Evolutionary conservation across 2,329 filamentous ascomycete species (phyloP), one percentile per base, ranked within the genome.

Genomic region (Aspergillus ibericus): DNA sequence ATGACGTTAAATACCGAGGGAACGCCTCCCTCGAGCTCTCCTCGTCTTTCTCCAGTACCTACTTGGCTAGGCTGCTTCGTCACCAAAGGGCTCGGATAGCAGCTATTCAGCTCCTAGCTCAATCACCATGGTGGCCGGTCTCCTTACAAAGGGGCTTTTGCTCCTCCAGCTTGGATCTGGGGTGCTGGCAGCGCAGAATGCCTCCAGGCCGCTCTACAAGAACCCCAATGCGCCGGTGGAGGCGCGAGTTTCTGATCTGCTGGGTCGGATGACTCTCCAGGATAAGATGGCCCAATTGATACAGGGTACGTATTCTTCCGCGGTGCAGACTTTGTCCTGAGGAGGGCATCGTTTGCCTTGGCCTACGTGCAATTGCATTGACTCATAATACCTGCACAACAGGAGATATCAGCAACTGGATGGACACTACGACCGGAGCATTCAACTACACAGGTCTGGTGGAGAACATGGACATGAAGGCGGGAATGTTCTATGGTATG

Each of bases 231-330:
- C 86, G 5, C 76, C 84, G 7, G 78, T 91, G 13, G 85, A 90
- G 53, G 83, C 82, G 51, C 81, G 89, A 59, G 83, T 92, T 10
- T 72, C 82, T 9, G 88, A 92, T 70, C 81, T 92, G 5, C 75
- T 92, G 53, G 83, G 83, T 12, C 83, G 86, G 22, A 92, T 92
- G 89, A 90, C 87, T 0, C 82, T 90, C 55, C 81, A 88, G 67
- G 89, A 92, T 59, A 92, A 92, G 76, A 83, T 85, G 46, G 82
- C 87, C 1, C 89, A 92, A 70, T 78, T 88, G 64, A 80, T 88
- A 27, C 86, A 88, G 69, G 86, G 72, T 74, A 57, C 25, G 53
- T 40, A 29, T 29, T 13, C n/a, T 35, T 32, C 9, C 7, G 32
- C 18, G 13, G 25, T 13, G 22, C 3, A 42, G 38, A 20, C 16